These are phyloP conservation scores for Magnolia changhungtana DNA, from an alignment of 164 flowering plant genomes.

Conservation along the genomic window DNA sequence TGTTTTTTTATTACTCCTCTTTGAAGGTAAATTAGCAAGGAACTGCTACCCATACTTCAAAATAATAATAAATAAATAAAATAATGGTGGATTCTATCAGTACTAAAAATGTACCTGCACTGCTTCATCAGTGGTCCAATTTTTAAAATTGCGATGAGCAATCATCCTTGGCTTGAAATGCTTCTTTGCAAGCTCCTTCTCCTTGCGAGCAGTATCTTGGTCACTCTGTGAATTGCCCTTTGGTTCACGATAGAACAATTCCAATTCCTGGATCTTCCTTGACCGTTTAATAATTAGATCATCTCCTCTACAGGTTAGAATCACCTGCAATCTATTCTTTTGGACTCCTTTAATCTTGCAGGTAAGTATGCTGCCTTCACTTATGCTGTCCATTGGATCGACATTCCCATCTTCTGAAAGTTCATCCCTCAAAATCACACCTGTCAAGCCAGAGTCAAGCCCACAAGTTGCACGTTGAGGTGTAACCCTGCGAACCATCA, in stretches of 20 bases:
- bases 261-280: conserved; percentile 27
- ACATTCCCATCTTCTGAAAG: conserved; percentile 52
- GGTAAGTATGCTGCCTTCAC: conserved; percentile 69
- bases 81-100: background rate
- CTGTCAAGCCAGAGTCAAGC: conserved; percentile 90
- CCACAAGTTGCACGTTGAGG: conserved; percentile 57
- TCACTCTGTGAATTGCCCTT: conserved; percentile 46
- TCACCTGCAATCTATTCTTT: conserved; percentile 70
- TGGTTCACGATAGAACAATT: conserved; percentile 75
- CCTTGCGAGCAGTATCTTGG: conserved; percentile 74
- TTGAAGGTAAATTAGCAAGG: too few species aligned
- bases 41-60: too few species aligned
- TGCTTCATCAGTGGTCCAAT: conserved; percentile 90
- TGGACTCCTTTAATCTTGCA: conserved; percentile 71
- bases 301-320: conserved; percentile 47
- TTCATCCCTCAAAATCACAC: conserved; percentile 63
- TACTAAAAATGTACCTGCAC: conserved; percentile 48
- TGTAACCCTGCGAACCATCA: conserved; percentile 76
- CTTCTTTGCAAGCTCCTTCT: conserved; percentile 44
- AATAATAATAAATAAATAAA: background rate
- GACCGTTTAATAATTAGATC: conserved; percentile 33
- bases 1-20: too few species aligned
- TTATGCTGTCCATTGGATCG: conserved; percentile 28
- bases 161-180: conserved; percentile 93
- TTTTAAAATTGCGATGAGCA: conserved; percentile 90